These are phyloP conservation scores for Globisporangium acanthophoron DNA, from an alignment of 352 stramenopile species.

Conservation along the genomic window DNA sequence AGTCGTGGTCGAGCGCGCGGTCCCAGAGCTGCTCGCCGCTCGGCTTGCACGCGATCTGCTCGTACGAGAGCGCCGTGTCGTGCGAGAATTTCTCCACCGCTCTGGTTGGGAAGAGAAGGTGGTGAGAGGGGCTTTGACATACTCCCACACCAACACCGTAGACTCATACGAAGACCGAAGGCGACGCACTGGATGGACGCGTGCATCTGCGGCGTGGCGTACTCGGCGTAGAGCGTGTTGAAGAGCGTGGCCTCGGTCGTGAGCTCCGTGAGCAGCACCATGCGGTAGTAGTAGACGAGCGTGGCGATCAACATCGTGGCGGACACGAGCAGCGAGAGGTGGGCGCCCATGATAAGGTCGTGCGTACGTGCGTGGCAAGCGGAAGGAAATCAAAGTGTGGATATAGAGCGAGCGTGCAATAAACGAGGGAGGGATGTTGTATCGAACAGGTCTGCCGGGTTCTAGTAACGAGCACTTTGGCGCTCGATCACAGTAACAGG, in stretches of 20 bases:
- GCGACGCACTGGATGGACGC: conserved; percentile 41
- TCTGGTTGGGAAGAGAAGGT: conserved; percentile 14
- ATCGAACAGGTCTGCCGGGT: no score
- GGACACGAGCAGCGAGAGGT: conserved; percentile 52
- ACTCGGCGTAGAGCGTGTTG: conserved; percentile 74
- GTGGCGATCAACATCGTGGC: conserved; percentile 50
- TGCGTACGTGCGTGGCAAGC: not conserved
- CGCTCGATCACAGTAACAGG: no score
- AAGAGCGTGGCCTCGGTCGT: conserved; percentile 65
- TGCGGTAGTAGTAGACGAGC: conserved; percentile 69
- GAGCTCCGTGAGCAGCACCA: conserved; percentile 68
- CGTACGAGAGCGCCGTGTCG: conserved; percentile 19
- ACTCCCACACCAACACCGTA: not conserved
- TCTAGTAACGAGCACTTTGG: no score
- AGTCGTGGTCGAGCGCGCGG: conserved; percentile 52
- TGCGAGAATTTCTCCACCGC: conserved; percentile 59
- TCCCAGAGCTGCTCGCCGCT: conserved; percentile 37
- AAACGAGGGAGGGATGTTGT: no score
- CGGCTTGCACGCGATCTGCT: conserved; percentile 44
- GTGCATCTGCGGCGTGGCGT: conserved; percentile 51
- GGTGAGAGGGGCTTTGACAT: not conserved
- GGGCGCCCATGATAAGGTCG: conserved; percentile 20
- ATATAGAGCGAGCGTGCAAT: no score
- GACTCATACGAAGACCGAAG: not conserved
- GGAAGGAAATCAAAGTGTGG: no score